phyloP scores from a whole-genome alignment of 768 basidiomycete species.

The Tylopilus sp. region DNA sequence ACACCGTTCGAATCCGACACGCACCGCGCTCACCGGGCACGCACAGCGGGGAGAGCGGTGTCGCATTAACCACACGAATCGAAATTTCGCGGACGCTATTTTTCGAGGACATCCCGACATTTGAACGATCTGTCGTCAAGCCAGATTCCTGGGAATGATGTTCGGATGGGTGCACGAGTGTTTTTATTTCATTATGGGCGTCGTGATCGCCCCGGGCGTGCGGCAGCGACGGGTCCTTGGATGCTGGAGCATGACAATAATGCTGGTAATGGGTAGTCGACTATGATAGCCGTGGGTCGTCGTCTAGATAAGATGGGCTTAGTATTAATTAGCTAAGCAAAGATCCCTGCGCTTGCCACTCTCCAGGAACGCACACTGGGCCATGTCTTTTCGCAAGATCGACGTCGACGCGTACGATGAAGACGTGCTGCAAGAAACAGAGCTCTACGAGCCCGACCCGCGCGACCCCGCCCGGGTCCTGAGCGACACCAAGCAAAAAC shows the following conservation, averaged over 20 bases:
- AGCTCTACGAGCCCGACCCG: slow-evolving; percentile 85
- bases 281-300: no score
- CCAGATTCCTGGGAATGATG: background rate
- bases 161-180: background rate
- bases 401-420: slow-evolving; percentile 94
- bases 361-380: no score
- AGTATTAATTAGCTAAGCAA: slow-evolving; percentile 5
- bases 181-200: background rate
- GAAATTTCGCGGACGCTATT: background rate
- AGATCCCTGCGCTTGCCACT: no score
- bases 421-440: slow-evolving; percentile 78
- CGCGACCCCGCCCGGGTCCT: slow-evolving; percentile 71
- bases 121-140: background rate
- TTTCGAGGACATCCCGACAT: background rate
- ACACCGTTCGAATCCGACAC: accelerated
- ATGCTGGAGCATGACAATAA: no score
- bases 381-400: slow-evolving; percentile 83
- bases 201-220: no score
- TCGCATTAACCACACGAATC: slow-evolving; percentile 14
- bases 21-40: slow-evolving; percentile 1
- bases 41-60: background rate
- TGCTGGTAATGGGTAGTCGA: no score
- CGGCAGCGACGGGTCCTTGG: no score
- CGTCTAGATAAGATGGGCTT: slow-evolving; percentile 1
- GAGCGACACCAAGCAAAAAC: slow-evolving; percentile 73